These are phyloP conservation scores for Aspergillus piperis DNA, from an alignment of 2,329 filamentous ascomycete species.

Conservation along the genomic window DNA sequence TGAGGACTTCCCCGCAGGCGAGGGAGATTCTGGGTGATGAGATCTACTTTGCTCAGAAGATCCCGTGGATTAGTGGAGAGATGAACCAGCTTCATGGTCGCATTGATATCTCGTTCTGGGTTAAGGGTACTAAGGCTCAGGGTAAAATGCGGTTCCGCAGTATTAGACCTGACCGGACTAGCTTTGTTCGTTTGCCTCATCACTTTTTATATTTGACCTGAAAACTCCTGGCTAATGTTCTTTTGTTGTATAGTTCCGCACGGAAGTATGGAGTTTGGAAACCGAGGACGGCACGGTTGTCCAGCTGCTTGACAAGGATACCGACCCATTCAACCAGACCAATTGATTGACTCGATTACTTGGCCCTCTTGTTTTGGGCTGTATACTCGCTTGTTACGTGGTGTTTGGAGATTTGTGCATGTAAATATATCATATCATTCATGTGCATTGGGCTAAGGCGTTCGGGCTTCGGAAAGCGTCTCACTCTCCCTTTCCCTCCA, in stretches of 20 bases:
- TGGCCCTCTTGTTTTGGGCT: background rate
- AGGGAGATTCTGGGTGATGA: constrained; percentile 81
- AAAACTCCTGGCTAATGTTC: background rate
- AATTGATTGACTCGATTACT: constrained; percentile 36
- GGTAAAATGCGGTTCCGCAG: constrained; percentile 82
- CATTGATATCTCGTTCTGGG: constrained; percentile 84
- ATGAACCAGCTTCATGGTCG: constrained; percentile 92
- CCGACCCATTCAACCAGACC: constrained; percentile 66
- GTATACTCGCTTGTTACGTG: background rate
- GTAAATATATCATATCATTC: constrained; percentile 5
- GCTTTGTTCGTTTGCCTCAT: constrained; percentile 50
- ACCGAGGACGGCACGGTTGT: constrained; percentile 67
- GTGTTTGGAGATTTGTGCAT: constrained; percentile 10
- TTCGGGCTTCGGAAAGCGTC: constrained; percentile 11
- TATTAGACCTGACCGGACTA: constrained; percentile 66
- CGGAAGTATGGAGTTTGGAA: constrained; percentile 84
- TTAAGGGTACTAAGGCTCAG: constrained; percentile 72
- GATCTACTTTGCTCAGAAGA: constrained; percentile 75
- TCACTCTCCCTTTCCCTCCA: background rate
- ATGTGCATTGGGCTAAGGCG: constrained; percentile 15
- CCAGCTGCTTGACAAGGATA: constrained; percentile 70
- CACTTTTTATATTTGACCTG: background rate
- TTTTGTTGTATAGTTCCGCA: constrained; percentile 67
- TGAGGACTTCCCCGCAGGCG: constrained; percentile 76
- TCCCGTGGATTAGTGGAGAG: constrained; percentile 81